These are phyloP conservation scores for Linanthus parryae DNA, from an alignment of 148 eudicot genomes.

Conservation along the genomic window DNA sequence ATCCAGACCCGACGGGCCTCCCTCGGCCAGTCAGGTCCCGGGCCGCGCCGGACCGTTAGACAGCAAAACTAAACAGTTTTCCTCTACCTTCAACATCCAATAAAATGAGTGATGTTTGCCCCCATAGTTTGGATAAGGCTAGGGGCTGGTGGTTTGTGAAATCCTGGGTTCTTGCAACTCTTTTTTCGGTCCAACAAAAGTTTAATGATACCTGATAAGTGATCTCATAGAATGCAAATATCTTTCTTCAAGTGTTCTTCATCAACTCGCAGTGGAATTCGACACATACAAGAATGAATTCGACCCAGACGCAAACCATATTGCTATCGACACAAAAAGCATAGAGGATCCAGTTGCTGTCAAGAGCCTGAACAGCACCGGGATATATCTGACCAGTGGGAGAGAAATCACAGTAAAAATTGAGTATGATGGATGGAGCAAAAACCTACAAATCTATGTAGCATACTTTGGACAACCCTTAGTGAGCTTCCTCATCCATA, in stretches of 20 bases:
- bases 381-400: conserved; percentile 49
- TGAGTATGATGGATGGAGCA: conserved; percentile 44
- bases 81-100: no score
- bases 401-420: conserved; percentile 36
- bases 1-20: no score
- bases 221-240: no score
- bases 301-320: conserved; percentile 55
- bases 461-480: conserved; percentile 38
- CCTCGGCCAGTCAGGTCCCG: no score
- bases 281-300: conserved; percentile 64
- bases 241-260: conserved; percentile 14
- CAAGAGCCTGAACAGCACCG: conserved; percentile 28
- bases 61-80: no score
- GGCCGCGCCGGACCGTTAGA: no score
- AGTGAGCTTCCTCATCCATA: conserved; percentile 26
- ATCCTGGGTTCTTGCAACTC: no score
- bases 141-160: no score
- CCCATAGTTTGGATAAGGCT: no score
- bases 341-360: conserved; percentile 23
- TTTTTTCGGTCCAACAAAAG: no score
- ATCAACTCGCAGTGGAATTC: conserved; percentile 45
- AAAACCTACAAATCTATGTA: conserved; percentile 30
- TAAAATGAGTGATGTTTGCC: no score
- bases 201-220: no score
- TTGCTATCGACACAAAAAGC: conserved; percentile 45